phyloP scores from a whole-genome alignment of 78 protist species.

The Corallochytrium limacisporum region DNA sequence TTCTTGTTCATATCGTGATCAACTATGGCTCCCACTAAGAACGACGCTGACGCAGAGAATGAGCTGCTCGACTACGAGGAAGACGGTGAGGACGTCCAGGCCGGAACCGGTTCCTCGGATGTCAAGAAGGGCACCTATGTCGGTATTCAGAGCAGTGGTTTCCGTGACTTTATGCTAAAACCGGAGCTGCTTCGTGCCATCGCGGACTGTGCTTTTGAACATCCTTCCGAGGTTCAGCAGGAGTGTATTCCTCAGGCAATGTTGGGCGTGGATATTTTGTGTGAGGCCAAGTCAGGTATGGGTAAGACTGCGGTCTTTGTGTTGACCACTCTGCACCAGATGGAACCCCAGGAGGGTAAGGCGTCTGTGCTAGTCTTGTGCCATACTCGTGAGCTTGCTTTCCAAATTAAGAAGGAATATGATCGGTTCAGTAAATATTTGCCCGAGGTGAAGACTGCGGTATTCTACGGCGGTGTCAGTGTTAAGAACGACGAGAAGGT shows the following conservation, averaged over 20 bases:
- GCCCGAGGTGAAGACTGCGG: slow-evolving; percentile 52
- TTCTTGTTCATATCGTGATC: no score
- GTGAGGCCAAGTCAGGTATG: slow-evolving; percentile 97
- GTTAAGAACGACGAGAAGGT: slow-evolving; percentile 16
- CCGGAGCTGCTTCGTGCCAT: slow-evolving; percentile 88
- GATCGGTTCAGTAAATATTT: slow-evolving; percentile 81
- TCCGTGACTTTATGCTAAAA: slow-evolving; percentile 90
- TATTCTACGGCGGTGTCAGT: slow-evolving; percentile 89
- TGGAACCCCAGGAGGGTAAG: slow-evolving; percentile 35
- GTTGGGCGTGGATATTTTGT: slow-evolving; percentile 82
- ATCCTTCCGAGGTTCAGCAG: slow-evolving; percentile 95
- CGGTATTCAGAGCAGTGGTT: slow-evolving; percentile 62
- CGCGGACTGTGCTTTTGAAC: slow-evolving; percentile 93
- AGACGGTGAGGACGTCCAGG: slow-evolving; percentile 5
- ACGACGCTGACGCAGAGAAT: slow-evolving; percentile 4
- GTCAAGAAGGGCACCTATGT: slow-evolving; percentile 24
- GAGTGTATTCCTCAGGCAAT: slow-evolving; percentile 91
- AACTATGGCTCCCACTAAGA: no score
- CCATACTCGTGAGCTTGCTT: slow-evolving; percentile 97
- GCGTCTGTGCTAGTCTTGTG: slow-evolving; percentile 63
- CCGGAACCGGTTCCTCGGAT: background rate
- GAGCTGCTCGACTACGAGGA: slow-evolving; percentile 24
- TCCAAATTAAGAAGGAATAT: slow-evolving; percentile 88
- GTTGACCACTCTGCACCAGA: slow-evolving; percentile 76
- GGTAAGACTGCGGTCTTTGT: slow-evolving; percentile 99